Evolutionary conservation across 352 stramenopile species (phyloP), one percentile per base, ranked within the genome.

Genomic region (Phytophthora sojae): DNA sequence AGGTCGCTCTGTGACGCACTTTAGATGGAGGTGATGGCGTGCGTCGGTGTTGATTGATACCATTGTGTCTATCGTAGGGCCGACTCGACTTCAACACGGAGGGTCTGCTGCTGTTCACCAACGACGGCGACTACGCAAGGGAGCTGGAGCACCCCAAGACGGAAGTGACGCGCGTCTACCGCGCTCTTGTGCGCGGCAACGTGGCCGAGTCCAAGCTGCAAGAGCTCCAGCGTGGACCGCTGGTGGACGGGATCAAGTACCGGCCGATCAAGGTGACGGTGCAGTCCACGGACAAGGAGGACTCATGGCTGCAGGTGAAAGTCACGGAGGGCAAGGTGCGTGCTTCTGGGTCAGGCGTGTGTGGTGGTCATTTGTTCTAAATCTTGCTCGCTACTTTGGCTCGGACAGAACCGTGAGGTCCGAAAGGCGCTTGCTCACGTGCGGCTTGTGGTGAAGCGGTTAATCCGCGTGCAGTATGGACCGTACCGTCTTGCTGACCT

Each of bases 51-150:
- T 60, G 15, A 12, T 56, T 35, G 4, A 11, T 53, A 23, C 19
- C 56, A 39, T n/a, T 25, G 39, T 19, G 8, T 12, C 35, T 17
- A 12, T 47, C 5, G 39, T 61, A 90, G 88, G 90, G 90, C 17
- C 90, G 92, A 64, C 82, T 98, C n/a, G 94, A 98, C 67, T 98
- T 90, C 71, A 96, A 97, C 59, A 97, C 91, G 15, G 93, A 98
- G 69, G 94, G 94, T 1, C 73, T 98, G 30, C 70, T 98, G 64
- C 81, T 98, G n/a, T 82, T 98, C 12, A 98, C 92, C 12, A 97
- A 97, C 69, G 87, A 98, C 64, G 94, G 94, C 29, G 92, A 96
- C 62, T 97, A 97, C 68, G 90, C 93, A 23, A 79, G 92, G 14
- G 66, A 89, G 44, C 71, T 98, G 66, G 94, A 98, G 66, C 92